Evolutionary conservation across 2,329 filamentous ascomycete species (phyloP).

Genomic region (Claviceps sp.): DNA sequence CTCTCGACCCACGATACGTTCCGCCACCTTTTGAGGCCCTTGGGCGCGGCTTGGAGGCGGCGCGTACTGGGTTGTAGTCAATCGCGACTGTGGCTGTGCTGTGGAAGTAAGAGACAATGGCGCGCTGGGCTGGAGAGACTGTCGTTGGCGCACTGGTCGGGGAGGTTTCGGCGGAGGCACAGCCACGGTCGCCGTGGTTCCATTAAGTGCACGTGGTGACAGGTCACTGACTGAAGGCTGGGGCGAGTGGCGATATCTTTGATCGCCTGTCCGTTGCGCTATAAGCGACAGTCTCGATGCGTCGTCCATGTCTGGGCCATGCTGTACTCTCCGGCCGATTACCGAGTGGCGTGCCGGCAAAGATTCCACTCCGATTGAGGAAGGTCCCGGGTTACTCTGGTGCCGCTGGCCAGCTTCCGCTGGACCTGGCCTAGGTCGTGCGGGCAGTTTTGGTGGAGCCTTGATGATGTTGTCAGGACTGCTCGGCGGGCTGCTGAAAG

Average conservation of each 20-base stretch:
- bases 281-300: slow-evolving; percentile 22
- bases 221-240: slow-evolving; percentile 24
- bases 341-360: slow-evolving; percentile 39
- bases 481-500: slow-evolving; percentile 75
- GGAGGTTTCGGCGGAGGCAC: slow-evolving; percentile 31
- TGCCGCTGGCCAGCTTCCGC: slow-evolving; percentile 10
- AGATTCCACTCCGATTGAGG: slow-evolving; percentile 29
- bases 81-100: slow-evolving; percentile 12
- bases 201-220: slow-evolving; percentile 6
- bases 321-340: slow-evolving; percentile 29
- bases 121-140: slow-evolving; percentile 9
- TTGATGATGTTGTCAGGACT: slow-evolving; percentile 46
- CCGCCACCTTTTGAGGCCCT: slow-evolving; percentile 21
- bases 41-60: slow-evolving; percentile 17
- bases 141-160: slow-evolving; percentile 19
- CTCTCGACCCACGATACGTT: slow-evolving; percentile 18
- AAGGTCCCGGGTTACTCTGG: slow-evolving; percentile 10
- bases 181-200: neutral
- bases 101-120: slow-evolving; percentile 12
- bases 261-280: slow-evolving; percentile 29
- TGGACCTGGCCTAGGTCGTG: slow-evolving; percentile 32
- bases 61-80: slow-evolving; percentile 16
- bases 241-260: slow-evolving; percentile 34
- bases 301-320: slow-evolving; percentile 29
- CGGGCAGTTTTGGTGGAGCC: slow-evolving; percentile 35